A percentile compares a stretch with the other conserved stretches of the same genome.
Conservation (phyloP, 306 rosid species). For the Quercus agrifolia region DNA sequence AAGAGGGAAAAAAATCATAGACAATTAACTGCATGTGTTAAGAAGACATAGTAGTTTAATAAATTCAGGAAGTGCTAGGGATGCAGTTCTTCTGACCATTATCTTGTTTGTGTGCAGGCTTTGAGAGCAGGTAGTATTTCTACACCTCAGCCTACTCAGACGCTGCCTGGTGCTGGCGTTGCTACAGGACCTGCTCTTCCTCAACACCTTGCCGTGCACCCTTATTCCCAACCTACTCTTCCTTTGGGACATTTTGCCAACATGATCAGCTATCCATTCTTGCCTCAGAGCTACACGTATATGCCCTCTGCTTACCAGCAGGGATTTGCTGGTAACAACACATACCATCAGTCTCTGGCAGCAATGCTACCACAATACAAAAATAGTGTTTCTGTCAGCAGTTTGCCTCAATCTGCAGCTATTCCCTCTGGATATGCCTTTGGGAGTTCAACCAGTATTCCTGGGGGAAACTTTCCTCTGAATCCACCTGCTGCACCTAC, state of each 20-base stretch:
- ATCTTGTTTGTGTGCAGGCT: slow-evolving; percentile 46
- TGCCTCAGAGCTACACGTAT: slow-evolving; percentile 97
- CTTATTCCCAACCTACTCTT: slow-evolving; percentile 86
- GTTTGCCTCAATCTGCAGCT: slow-evolving; percentile 92
- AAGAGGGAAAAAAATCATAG: neutral
- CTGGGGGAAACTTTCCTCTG: slow-evolving; percentile 87
- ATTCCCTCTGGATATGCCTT: slow-evolving; percentile 90
- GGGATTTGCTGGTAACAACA: slow-evolving; percentile 82
- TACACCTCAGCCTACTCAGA: slow-evolving; percentile 65
- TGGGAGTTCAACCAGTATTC: slow-evolving; percentile 80
- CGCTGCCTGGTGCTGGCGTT: slow-evolving; percentile 59
- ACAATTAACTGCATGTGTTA: neutral
- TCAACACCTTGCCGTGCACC: slow-evolving; percentile 94
- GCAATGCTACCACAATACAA: slow-evolving; percentile 95
- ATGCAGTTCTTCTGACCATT: slow-evolving; percentile 12
- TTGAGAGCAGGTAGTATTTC: slow-evolving; percentile 69
- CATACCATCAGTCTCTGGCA: slow-evolving; percentile 96
- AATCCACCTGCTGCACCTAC: slow-evolving; percentile 75
- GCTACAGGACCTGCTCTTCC: slow-evolving; percentile 91
- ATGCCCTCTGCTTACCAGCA: slow-evolving; percentile 99
- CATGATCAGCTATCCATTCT: slow-evolving; percentile 91
- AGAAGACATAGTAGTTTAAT: neutral
- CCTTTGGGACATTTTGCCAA: slow-evolving; percentile 92
- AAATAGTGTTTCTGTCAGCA: slow-evolving; percentile 90
- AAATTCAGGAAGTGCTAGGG: slow-evolving; percentile 1